Conservation (phyloP, 441 rosid genomes). For the Mallotus repandus region DNA sequence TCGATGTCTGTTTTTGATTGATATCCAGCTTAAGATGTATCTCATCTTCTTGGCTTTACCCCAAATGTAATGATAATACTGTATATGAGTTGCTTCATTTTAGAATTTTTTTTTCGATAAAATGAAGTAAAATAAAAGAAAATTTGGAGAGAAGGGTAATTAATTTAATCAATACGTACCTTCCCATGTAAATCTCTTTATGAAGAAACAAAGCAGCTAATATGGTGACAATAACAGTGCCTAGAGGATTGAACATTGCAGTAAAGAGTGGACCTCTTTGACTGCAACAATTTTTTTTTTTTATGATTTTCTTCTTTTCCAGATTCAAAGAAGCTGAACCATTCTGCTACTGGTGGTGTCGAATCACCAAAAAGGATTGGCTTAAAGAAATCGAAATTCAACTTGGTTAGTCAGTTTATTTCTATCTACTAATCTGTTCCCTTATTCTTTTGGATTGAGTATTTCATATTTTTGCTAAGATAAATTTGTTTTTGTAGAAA, state of each 20-base stretch:
- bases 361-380: slow-evolving; percentile 43
- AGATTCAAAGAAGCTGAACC: slow-evolving; percentile 57
- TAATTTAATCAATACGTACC: slow-evolving; percentile 33
- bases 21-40: slow-evolving; percentile 26
- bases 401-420: slow-evolving; percentile 46
- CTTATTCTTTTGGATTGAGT: slow-evolving; percentile 24
- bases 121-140: too few species aligned
- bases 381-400: slow-evolving; percentile 43
- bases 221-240: slow-evolving; percentile 54
- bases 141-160: too few species aligned
- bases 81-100: too few species aligned
- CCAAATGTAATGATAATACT: too few species aligned
- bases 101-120: too few species aligned
- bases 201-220: slow-evolving; percentile 51
- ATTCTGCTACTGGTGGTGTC: slow-evolving; percentile 32
- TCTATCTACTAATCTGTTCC: slow-evolving; percentile 23
- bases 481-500: slow-evolving; percentile 38
- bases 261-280: slow-evolving; percentile 59
- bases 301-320: too few species aligned
- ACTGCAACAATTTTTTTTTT: too few species aligned
- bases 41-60: slow-evolving; percentile 3
- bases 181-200: slow-evolving; percentile 53
- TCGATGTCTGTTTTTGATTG: slow-evolving; percentile 17
- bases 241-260: slow-evolving; percentile 58
- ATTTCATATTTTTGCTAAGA: slow-evolving; percentile 15